Evolutionary conservation across 2,329 filamentous ascomycete species (phyloP).

Genomic region (Orbilia brochopaga): DNA sequence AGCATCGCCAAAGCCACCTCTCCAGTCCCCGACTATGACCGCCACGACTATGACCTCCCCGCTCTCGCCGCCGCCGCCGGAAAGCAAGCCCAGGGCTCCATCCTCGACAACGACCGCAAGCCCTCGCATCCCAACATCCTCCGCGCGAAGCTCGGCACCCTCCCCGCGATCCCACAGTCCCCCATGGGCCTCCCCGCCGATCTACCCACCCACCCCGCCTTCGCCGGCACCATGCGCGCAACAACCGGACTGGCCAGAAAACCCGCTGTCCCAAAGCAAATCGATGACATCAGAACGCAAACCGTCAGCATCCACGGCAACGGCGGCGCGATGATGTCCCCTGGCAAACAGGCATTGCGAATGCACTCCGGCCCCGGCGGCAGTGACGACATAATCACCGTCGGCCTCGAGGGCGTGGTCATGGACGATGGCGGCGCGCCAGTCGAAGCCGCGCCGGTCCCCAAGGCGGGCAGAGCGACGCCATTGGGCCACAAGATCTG

Average conservation of each 20-base stretch:
- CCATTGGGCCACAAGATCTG: slow-evolving; percentile 48
- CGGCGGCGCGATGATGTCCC: slow-evolving; percentile 31
- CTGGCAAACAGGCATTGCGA: slow-evolving; percentile 46
- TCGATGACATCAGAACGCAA: slow-evolving; percentile 42
- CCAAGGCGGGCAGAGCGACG: slow-evolving; percentile 45
- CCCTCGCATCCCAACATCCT: slow-evolving; percentile 42
- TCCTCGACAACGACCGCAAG: slow-evolving; percentile 41
- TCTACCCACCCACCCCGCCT: slow-evolving; percentile 47
- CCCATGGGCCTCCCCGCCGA: slow-evolving; percentile 48
- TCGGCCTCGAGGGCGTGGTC: slow-evolving; percentile 46
- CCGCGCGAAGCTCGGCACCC: slow-evolving; percentile 35
- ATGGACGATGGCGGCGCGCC: slow-evolving; percentile 50
- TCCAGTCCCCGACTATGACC: slow-evolving; percentile 46
- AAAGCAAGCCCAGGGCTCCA: slow-evolving; percentile 29
- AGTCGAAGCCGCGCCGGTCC: slow-evolving; percentile 44
- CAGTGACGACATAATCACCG: slow-evolving; percentile 49
- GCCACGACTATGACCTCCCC: slow-evolving; percentile 49
- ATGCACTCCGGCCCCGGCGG: slow-evolving; percentile 47
- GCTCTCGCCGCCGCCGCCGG: slow-evolving; percentile 40
- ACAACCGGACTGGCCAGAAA: slow-evolving; percentile 49
- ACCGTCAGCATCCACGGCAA: slow-evolving; percentile 43
- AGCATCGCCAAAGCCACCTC: slow-evolving; percentile 38
- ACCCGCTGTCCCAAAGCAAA: slow-evolving; percentile 10
- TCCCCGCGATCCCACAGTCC: slow-evolving; percentile 47
- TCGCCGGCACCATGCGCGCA: slow-evolving; percentile 37